phyloP scores from a whole-genome alignment of 495 filamentous ascomycete species.

The Parathielavia hyrcaniae region DNA sequence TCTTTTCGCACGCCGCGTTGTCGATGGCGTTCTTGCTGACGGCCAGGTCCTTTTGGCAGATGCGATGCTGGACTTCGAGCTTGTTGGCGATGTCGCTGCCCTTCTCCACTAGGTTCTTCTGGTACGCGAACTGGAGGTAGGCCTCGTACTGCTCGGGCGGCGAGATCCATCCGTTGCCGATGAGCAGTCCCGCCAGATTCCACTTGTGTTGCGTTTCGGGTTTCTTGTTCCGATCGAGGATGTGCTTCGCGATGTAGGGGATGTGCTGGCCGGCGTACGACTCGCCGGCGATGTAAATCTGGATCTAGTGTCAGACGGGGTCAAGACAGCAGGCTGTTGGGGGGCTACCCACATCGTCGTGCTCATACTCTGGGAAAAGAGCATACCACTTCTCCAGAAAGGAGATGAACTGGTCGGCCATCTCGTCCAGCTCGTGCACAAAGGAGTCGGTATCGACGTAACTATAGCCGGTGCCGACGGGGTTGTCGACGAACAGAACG shows the following conservation, averaged over 20 bases:
- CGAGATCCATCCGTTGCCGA: conserved; percentile 96
- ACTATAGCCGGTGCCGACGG: conserved; percentile 93
- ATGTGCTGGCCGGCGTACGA: conserved; percentile 98
- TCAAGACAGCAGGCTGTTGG: background rate
- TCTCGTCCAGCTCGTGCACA: conserved; percentile 74
- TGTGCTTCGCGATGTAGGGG: conserved; percentile 85
- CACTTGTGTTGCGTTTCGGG: conserved; percentile 46
- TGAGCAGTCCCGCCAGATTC: conserved; percentile 82
- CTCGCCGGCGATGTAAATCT: conserved; percentile 93
- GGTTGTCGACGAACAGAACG: conserved; percentile 91
- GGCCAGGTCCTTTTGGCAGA: conserved; percentile 61
- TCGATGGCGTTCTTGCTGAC: conserved; percentile 59
- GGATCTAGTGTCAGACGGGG: conserved; percentile 17
- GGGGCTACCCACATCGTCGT: conserved; percentile 71
- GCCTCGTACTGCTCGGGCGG: conserved; percentile 85
- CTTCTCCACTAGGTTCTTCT: conserved; percentile 61
- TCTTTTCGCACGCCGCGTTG: conserved; percentile 59
- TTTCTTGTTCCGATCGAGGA: conserved; percentile 72
- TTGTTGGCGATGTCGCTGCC: conserved; percentile 57
- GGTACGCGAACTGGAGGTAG: conserved; percentile 72
- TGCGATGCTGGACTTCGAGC: conserved; percentile 44
- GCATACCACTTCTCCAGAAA: conserved; percentile 88
- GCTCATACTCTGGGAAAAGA: conserved; percentile 86
- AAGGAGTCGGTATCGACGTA: conserved; percentile 85
- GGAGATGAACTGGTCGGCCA: conserved; percentile 79